Conservation (phyloP, 345 rosid genomes). For the Barbarea vulgaris region DNA sequence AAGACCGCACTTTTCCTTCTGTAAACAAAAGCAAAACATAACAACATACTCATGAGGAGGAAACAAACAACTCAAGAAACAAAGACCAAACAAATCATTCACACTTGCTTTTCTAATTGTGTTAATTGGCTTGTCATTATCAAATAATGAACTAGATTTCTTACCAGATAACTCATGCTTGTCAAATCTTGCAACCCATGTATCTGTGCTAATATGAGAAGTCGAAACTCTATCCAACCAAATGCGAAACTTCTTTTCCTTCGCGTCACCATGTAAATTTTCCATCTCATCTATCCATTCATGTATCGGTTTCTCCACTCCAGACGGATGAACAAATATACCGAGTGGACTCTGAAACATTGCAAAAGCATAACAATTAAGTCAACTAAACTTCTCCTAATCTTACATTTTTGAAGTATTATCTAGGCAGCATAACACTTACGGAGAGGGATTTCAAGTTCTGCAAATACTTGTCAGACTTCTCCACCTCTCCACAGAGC, state of each 20-base stretch:
- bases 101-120: not conserved
- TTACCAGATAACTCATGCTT: conserved; percentile 80
- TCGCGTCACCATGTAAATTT: conserved; percentile 57
- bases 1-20: conserved; percentile 36
- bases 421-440: conserved; percentile 39
- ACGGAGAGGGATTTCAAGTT: conserved; percentile 66
- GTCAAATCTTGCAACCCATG: conserved; percentile 77
- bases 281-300: conserved; percentile 54
- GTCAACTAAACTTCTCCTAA: not conserved
- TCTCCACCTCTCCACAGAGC: conserved; percentile 82
- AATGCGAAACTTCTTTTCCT: conserved; percentile 51
- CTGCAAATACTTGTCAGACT: conserved; percentile 57
- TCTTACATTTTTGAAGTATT: not conserved
- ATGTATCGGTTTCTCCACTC: conserved; percentile 60
- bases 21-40: conserved; percentile 14
- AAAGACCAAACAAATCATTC: not conserved
- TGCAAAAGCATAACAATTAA: not conserved
- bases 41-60: not conserved
- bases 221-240: conserved; percentile 72
- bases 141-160: conserved; percentile 16
- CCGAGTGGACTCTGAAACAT: conserved; percentile 64
- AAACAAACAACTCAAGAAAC: not conserved
- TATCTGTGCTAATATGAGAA: conserved; percentile 57
- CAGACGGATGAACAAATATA: conserved; percentile 69
- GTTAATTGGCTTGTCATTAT: not conserved